phyloP scores from a whole-genome alignment of 345 rosid species.

The Raphanus raphanistrum region DNA sequence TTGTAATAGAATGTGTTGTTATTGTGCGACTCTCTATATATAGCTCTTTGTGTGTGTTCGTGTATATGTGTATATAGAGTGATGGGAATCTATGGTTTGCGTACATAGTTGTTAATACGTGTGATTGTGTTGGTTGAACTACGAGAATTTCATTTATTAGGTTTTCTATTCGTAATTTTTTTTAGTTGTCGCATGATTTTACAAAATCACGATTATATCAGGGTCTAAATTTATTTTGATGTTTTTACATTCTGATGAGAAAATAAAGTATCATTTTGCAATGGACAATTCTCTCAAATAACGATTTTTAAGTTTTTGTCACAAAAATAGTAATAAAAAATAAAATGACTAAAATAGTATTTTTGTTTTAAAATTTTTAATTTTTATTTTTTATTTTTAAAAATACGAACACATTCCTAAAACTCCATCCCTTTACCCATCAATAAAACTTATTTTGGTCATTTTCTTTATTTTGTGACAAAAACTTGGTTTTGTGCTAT shows the following conservation, averaged over 20 bases:
- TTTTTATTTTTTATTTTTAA: too few species aligned
- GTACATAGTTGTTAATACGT: conserved; percentile 7
- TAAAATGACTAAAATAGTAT: too few species aligned
- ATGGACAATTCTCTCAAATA: background rate
- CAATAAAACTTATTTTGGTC: too few species aligned
- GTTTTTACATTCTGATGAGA: background rate
- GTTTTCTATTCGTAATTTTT: background rate
- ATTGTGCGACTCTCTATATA: conserved; percentile 16
- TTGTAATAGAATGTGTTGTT: conserved; percentile 17
- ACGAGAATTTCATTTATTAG: conserved; percentile 18
- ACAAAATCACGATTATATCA: background rate
- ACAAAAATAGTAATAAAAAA: too few species aligned
- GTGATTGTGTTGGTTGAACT: conserved; percentile 34
- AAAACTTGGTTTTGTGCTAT: too few species aligned
- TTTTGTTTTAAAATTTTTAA: too few species aligned
- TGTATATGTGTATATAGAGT: conserved; percentile 4
- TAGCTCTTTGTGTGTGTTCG: conserved; percentile 6
- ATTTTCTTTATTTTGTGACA: too few species aligned
- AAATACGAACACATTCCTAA: too few species aligned
- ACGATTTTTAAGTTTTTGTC: too few species aligned
- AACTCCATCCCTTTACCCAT: too few species aligned
- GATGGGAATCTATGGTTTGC: conserved; percentile 22
- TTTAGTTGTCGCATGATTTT: conserved; percentile 11
- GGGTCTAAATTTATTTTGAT: background rate
- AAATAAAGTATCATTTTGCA: background rate